phyloP scores from a whole-genome alignment of 2,329 filamentous ascomycete genomes.

The Balansia obtecta region DNA sequence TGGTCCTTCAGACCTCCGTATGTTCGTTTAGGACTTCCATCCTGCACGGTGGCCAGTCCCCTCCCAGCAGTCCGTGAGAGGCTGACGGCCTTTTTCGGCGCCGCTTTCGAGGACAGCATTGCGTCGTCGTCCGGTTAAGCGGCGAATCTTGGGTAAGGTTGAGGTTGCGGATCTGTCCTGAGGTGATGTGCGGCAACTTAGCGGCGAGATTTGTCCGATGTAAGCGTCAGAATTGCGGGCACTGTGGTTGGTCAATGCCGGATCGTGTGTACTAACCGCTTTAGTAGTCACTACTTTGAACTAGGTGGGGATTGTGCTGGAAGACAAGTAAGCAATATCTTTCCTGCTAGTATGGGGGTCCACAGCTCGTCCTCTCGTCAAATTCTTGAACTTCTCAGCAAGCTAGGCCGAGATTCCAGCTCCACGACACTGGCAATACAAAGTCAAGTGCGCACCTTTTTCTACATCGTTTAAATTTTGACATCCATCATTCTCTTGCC shows the following conservation, averaged over 20 bases:
- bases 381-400: background rate
- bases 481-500: background rate
- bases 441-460: no score
- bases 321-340: background rate
- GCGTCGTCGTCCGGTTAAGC: slow-evolving; percentile 19
- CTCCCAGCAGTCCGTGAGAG: slow-evolving; percentile 40
- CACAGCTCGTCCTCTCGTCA: background rate
- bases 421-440: background rate
- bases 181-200: slow-evolving; percentile 23
- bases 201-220: slow-evolving; percentile 18
- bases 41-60: slow-evolving; percentile 70
- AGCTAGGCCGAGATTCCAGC: background rate
- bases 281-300: slow-evolving; percentile 19
- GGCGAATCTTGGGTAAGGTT: slow-evolving; percentile 10
- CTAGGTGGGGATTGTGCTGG: rapidly evolving
- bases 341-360: background rate
- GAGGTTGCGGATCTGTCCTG: slow-evolving; percentile 15
- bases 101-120: slow-evolving; percentile 34
- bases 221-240: slow-evolving; percentile 24
- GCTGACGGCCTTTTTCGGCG: slow-evolving; percentile 24
- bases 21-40: slow-evolving; percentile 54
- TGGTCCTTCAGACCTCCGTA: slow-evolving; percentile 89
- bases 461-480: background rate
- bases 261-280: slow-evolving; percentile 15
- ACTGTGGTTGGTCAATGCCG: slow-evolving; percentile 30